Percentiles rank a stretch among this genome's conserved stretches.
Evolutionary conservation across 2,329 filamentous ascomycete genomes (phyloP).

Genomic region (Trichoderma koningiopsis): DNA sequence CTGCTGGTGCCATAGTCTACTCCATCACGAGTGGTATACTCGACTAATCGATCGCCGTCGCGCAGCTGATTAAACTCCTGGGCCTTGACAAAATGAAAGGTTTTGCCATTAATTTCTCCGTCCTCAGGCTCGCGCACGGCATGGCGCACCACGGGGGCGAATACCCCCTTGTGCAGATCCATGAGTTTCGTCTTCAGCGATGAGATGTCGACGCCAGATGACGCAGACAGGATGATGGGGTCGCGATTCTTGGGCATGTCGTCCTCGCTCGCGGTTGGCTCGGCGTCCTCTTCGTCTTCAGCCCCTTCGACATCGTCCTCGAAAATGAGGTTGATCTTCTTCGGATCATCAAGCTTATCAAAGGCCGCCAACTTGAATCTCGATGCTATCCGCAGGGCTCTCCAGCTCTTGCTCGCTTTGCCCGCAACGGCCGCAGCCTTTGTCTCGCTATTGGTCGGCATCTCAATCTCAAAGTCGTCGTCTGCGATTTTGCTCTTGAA

Average conservation of each 20-base stretch:
- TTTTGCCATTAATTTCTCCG: slow-evolving; percentile 54
- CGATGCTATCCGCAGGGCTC: slow-evolving; percentile 78
- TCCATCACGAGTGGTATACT: slow-evolving; percentile 54
- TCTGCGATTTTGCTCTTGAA: slow-evolving; percentile 75
- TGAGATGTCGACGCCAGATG: slow-evolving; percentile 63
- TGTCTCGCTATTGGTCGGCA: slow-evolving; percentile 66
- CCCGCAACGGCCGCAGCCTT: slow-evolving; percentile 62
- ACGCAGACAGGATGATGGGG: slow-evolving; percentile 69
- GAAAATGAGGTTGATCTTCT: slow-evolving; percentile 65
- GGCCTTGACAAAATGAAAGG: slow-evolving; percentile 59
- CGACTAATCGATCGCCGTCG: slow-evolving; percentile 61
- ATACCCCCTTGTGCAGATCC: slow-evolving; percentile 64
- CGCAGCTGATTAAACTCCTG: slow-evolving; percentile 60
- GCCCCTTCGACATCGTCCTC: slow-evolving; percentile 47
- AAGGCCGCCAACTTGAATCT: slow-evolving; percentile 74
- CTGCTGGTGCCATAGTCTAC: slow-evolving; percentile 59
- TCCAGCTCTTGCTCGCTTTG: slow-evolving; percentile 89
- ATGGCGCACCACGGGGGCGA: slow-evolving; percentile 60
- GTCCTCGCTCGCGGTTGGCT: slow-evolving; percentile 37
- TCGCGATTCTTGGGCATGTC: slow-evolving; percentile 52
- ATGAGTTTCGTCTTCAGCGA: slow-evolving; percentile 65
- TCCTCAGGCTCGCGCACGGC: slow-evolving; percentile 54
- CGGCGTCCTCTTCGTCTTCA: slow-evolving; percentile 41
- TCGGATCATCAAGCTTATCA: slow-evolving; percentile 84
- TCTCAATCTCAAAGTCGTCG: slow-evolving; percentile 84